These are phyloP conservation scores for Mitragyna speciosa DNA, from an alignment of 257 asterid species.

Conservation along the genomic window DNA sequence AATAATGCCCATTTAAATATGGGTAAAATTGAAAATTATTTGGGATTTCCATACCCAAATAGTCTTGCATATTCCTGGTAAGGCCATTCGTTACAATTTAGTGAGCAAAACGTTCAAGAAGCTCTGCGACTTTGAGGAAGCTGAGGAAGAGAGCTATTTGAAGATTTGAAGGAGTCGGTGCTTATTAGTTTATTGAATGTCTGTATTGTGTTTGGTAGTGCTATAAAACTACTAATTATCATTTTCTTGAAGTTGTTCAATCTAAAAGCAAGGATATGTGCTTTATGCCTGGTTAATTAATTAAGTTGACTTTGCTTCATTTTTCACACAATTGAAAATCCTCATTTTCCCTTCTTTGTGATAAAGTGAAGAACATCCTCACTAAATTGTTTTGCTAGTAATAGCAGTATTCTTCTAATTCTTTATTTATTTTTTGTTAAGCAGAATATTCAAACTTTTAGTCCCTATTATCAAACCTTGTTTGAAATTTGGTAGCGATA, in stretches of 20 bases:
- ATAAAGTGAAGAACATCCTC: too few relatives aligned
- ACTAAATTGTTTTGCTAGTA: neutral
- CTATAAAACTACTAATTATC: neutral
- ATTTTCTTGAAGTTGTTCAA: neutral
- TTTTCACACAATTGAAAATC: neutral
- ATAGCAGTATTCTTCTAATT: too few relatives aligned
- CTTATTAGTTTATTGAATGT: constrained; percentile 24
- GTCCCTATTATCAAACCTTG: too few relatives aligned
- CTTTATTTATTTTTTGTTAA: too few relatives aligned
- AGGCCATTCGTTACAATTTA: constrained; percentile 25
- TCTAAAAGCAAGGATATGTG: neutral
- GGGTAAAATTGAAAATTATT: too few relatives aligned
- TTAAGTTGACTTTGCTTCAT: neutral
- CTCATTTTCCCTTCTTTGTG: neutral
- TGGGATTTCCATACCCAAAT: too few relatives aligned
- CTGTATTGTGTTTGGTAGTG: constrained; percentile 20
- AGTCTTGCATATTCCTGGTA: constrained; percentile 32
- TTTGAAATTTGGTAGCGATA: too few relatives aligned
- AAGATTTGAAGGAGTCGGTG: neutral
- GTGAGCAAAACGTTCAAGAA: constrained; percentile 7
- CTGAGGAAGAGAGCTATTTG: constrained; percentile 5
- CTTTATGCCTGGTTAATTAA: neutral
- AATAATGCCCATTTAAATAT: too few relatives aligned
- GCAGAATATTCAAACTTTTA: too few relatives aligned
- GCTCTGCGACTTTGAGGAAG: constrained; percentile 32